Evolutionary conservation across 306 rosid species (phyloP).

Genomic region (Quercus bicolor): DNA sequence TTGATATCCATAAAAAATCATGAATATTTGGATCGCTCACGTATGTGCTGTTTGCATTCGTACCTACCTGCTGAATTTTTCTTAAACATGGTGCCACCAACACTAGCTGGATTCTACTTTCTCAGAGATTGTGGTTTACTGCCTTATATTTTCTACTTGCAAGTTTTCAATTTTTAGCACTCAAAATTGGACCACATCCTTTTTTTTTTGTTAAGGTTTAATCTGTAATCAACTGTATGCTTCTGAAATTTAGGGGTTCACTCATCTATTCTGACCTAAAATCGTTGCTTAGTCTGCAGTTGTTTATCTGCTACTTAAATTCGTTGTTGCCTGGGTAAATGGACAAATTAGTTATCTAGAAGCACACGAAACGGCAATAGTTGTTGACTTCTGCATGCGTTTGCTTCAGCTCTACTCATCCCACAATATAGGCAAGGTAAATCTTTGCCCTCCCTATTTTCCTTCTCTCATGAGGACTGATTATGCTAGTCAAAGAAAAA

Average conservation of each 20-base stretch:
- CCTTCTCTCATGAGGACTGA: constrained; percentile 4
- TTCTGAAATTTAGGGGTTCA: background rate
- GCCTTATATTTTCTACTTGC: background rate
- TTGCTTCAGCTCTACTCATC: constrained; percentile 90
- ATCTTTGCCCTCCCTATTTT: constrained; percentile 10
- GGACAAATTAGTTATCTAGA: constrained; percentile 90
- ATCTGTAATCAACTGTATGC: background rate
- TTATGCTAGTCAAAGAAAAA: constrained; percentile 6
- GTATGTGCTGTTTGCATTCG: background rate
- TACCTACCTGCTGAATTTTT: background rate
- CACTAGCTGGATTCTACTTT: background rate
- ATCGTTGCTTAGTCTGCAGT: constrained; percentile 79
- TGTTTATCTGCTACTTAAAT: constrained; percentile 85
- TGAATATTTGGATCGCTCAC: background rate
- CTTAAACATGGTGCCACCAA: background rate
- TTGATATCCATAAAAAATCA: background rate
- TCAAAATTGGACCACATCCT: background rate
- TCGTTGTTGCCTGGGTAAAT: constrained; percentile 91
- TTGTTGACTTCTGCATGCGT: constrained; percentile 78
- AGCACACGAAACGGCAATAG: constrained; percentile 70
- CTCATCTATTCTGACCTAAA: constrained; percentile 24
- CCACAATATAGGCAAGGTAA: constrained; percentile 94
- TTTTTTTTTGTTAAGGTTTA: background rate
- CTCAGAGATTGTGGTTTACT: background rate
- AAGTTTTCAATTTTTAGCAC: background rate